Conservation (phyloP, 345 rosid species). For the Gossypium arboreum region DNA sequence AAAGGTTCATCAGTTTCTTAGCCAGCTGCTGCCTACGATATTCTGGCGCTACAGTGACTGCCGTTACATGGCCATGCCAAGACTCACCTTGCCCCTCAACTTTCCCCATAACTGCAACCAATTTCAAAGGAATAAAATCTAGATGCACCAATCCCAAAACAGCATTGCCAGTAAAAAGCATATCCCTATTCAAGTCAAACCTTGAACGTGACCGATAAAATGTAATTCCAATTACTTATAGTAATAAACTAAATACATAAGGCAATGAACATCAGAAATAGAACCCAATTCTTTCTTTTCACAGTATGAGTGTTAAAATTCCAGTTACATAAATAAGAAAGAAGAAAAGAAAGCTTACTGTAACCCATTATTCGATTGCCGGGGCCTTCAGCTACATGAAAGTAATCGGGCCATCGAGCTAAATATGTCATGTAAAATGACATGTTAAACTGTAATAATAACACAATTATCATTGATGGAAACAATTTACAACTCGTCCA, state of each 20-base stretch:
- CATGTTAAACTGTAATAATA: conserved; percentile 71
- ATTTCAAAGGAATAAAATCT: conserved; percentile 18
- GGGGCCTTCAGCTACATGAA: conserved; percentile 87
- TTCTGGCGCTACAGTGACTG: conserved; percentile 83
- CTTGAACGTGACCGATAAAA: not conserved
- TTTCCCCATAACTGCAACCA: conserved; percentile 79
- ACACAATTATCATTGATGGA: not conserved
- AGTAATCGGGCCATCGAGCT: conserved; percentile 95
- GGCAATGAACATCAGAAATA: conserved; percentile 2
- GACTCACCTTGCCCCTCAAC: conserved; percentile 98
- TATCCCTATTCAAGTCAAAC: not conserved
- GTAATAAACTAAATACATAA: too few species aligned
- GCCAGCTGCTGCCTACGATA: conserved; percentile 90
- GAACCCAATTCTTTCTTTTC: not conserved
- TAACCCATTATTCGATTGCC: conserved; percentile 83
- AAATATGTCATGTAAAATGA: conserved; percentile 93
- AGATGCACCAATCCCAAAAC: not conserved
- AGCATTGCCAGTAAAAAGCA: not conserved
- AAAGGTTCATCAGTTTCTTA: not conserved
- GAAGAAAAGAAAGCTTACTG: conserved; percentile 36
- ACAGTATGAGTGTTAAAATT: conserved; percentile 1
- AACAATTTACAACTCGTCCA: not conserved
- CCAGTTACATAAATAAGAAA: not conserved
- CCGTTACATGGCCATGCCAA: conserved; percentile 98
- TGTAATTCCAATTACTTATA: not conserved